Evolutionary conservation across 176 grass and related monocot genomes (phyloP), one percentile per base, ranked within the genome.

Genomic region (Canna indica): DNA sequence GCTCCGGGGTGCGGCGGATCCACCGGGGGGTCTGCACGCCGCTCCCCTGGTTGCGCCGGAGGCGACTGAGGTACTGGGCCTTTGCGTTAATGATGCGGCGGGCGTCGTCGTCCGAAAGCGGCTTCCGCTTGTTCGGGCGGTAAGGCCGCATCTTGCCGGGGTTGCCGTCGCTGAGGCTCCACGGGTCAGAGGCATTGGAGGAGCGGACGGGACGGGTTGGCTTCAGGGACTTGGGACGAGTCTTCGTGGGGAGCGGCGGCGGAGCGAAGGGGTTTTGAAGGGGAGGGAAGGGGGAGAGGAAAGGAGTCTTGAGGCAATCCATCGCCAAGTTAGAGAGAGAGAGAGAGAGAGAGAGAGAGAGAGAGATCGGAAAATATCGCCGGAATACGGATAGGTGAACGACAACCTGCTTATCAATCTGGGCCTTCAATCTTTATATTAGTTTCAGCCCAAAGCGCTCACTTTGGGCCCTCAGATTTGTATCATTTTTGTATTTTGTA

Each of bases 21-120:
- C 93, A 96, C 4, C 88, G 77, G 1, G 88, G 93, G 31, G 88
- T 96, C 30, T 87, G 72, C 22, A 83, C 88, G 66, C 79, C 77
- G 34, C 70, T 79, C 16, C 93, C 93, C 79, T 96, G 93, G 71
- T 69, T 76, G 33, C 86, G 88, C 22, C 93, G 93, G 22, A 82
- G 79, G 38, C 73, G 71, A 47, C 88, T 81, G 59, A 90, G 93
- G 71, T 78, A 76, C 83, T 81, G 81, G 28, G 93, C 93, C 81
- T 90, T 85, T 58, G 83, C 86, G 73, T 79, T 72, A 70, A 96
- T 87, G 71, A 96, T 85, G 47, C 83, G 78, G 45, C 88, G 78
- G 9, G 83, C 83, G 45, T 81, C 78, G 26, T 77, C 78, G 73
- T 73, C 83, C 22, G 77, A 67, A 28, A 61, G 73, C 33, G 46